A percentile compares a stretch with the other conserved stretches of the same genome.
Evolutionary conservation across 805 yeast genomes (phyloP).

Genomic region (Wickerhamia fluorescens): DNA sequence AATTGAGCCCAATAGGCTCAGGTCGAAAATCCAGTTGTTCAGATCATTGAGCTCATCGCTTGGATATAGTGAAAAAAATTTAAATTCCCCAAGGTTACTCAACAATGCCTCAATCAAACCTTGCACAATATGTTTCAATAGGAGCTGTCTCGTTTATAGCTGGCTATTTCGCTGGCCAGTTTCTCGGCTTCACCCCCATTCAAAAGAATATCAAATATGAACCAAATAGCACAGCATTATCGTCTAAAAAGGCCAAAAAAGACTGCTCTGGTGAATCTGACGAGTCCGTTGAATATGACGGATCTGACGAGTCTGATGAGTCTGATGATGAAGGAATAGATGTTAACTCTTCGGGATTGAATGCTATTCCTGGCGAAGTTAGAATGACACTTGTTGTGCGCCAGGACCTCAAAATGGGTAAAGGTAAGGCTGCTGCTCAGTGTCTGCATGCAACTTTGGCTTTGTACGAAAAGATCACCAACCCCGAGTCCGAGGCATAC

Average conservation of each 20-base stretch:
- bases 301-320: constrained; percentile 22
- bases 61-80: no score
- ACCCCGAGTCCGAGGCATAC: constrained; percentile 43
- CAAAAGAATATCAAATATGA: no score
- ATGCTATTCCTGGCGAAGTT: constrained; percentile 70
- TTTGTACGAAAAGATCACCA: constrained; percentile 63
- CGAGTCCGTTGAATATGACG: constrained; percentile 1
- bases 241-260: no score
- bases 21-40: no score
- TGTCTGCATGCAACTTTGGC: constrained; percentile 97
- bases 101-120: constrained; percentile 11
- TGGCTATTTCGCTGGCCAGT: constrained; percentile 26
- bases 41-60: no score
- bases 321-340: constrained; percentile 48
- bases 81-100: no score
- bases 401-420: constrained; percentile 83
- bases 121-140: constrained; percentile 24
- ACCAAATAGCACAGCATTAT: no score
- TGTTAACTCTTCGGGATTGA: constrained; percentile 52
- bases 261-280: no score
- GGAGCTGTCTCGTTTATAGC: constrained; percentile 31
- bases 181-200: constrained; percentile 4
- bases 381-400: constrained; percentile 85
- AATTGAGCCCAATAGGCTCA: no score
- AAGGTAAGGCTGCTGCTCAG: constrained; percentile 96